A percentile compares a stretch with the other conserved stretches of the same genome.
Evolutionary conservation across 495 filamentous ascomycete genomes (phyloP).

Genomic region (Penicillium egyptiacum): DNA sequence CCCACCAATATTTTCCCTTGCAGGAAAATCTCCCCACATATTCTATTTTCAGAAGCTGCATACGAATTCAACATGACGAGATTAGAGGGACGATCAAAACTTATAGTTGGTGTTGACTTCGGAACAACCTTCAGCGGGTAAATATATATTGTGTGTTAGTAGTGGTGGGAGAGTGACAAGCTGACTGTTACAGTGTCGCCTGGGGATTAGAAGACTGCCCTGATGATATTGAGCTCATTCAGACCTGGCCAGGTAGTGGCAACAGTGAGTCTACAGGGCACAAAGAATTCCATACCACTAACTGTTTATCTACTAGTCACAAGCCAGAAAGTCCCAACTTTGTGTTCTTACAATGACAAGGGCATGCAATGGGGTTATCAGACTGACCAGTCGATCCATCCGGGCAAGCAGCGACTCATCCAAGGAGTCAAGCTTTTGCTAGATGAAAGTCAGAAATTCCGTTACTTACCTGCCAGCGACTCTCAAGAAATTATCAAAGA

Average conservation of each 20-base stretch:
- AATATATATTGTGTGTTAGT: conserved; percentile 17
- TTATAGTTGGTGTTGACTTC: conserved; percentile 49
- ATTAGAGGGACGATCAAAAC: neutral
- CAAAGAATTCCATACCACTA: neutral
- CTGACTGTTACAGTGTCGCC: conserved; percentile 21
- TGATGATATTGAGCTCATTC: conserved; percentile 35
- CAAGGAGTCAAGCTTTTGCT: conserved; percentile 43
- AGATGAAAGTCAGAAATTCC: conserved; percentile 25
- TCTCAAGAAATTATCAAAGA: conserved; percentile 17
- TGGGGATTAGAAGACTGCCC: conserved; percentile 26
- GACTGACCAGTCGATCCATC: conserved; percentile 13
- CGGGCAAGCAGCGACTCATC: conserved; percentile 18
- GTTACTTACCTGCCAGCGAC: conserved; percentile 18
- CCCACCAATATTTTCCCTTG: neutral
- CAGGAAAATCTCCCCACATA: neutral
- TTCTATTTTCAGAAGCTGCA: neutral
- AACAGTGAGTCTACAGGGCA: conserved; percentile 22
- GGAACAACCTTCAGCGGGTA: conserved; percentile 47
- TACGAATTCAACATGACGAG: neutral
- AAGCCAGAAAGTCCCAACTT: conserved; percentile 50
- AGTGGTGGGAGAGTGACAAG: conserved; percentile 19
- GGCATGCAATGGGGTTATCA: conserved; percentile 47
- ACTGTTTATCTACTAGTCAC: conserved; percentile 19
- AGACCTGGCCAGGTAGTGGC: conserved; percentile 33
- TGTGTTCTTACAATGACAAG: conserved; percentile 37